phyloP scores from a whole-genome alignment of 108 stramenopile species.

The Aurantiochytrium sp. region DNA sequence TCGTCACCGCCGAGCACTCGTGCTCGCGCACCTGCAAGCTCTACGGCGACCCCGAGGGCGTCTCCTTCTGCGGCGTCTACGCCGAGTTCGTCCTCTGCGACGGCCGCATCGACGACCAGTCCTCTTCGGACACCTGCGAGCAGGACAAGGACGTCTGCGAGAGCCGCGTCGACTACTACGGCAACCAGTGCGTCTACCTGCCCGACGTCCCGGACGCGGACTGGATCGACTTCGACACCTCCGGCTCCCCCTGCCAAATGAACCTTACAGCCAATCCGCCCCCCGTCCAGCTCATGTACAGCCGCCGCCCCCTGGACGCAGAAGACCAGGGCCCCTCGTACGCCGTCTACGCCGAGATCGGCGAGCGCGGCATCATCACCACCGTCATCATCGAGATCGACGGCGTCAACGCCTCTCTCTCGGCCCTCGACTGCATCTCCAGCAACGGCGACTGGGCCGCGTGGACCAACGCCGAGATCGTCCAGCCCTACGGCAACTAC shows the following conservation, averaged over 20 bases:
- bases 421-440: background rate
- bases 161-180: background rate
- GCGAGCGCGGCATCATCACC: background rate
- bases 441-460: background rate
- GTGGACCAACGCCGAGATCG: background rate
- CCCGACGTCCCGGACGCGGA: background rate
- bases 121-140: background rate
- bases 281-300: background rate
- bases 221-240: background rate
- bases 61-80: slow-evolving; percentile 24
- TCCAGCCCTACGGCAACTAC: background rate
- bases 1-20: background rate
- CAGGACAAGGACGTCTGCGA: background rate
- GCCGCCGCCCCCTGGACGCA: background rate
- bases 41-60: background rate
- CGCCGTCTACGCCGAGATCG: background rate
- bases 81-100: slow-evolving; percentile 19
- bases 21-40: slow-evolving; percentile 17
- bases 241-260: background rate
- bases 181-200: background rate
- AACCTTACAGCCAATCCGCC: background rate
- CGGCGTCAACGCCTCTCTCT: background rate
- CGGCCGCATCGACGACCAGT: background rate
- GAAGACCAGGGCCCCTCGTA: background rate
- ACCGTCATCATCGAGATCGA: background rate